phyloP scores from a whole-genome alignment of 2,329 filamentous ascomycete species.

The Spiromastix sp. region DNA sequence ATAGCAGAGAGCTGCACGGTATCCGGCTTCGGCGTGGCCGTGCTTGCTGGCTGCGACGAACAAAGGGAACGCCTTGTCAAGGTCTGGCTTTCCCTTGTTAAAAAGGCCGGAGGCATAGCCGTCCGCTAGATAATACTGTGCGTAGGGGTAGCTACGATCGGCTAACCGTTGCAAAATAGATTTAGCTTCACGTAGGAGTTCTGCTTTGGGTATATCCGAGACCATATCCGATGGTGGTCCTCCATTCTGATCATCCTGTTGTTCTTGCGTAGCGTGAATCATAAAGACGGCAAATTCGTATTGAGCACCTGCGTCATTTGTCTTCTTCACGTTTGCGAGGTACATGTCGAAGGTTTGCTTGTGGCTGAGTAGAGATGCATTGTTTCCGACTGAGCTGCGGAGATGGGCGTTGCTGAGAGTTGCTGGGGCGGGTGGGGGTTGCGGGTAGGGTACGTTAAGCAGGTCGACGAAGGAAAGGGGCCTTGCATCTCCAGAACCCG shows the following conservation, averaged over 20 bases:
- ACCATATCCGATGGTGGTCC: constrained; percentile 15
- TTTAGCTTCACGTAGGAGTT: constrained; percentile 76
- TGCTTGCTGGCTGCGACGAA: constrained; percentile 93
- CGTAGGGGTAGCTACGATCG: constrained; percentile 86
- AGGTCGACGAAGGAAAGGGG: constrained; percentile 53
- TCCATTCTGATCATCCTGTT: constrained; percentile 12
- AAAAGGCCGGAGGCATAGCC: constrained; percentile 91
- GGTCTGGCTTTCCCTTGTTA: constrained; percentile 86
- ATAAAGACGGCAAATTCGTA: constrained; percentile 96
- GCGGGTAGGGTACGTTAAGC: constrained; percentile 63
- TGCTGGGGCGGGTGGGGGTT: constrained; percentile 55
- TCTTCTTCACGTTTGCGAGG: constrained; percentile 92
- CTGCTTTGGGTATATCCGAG: constrained; percentile 43
- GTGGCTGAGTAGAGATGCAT: constrained; percentile 80
- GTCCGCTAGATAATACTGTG: constrained; percentile 94
- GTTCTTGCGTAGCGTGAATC: constrained; percentile 60
- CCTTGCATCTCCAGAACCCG: constrained; percentile 46
- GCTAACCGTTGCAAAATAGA: constrained; percentile 78
- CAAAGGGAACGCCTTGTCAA: constrained; percentile 81
- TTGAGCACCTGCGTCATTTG: constrained; percentile 77
- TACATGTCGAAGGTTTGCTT: constrained; percentile 98
- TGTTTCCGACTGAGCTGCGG: constrained; percentile 69
- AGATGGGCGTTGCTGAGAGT: constrained; percentile 72
- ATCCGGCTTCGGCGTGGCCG: constrained; percentile 91
- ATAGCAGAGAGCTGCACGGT: constrained; percentile 87